A percentile compares a stretch with the other conserved stretches of the same genome.
phyloP scores from a whole-genome alignment of 176 grass and related monocot genomes.

The Triticum timopheevii region DNA sequence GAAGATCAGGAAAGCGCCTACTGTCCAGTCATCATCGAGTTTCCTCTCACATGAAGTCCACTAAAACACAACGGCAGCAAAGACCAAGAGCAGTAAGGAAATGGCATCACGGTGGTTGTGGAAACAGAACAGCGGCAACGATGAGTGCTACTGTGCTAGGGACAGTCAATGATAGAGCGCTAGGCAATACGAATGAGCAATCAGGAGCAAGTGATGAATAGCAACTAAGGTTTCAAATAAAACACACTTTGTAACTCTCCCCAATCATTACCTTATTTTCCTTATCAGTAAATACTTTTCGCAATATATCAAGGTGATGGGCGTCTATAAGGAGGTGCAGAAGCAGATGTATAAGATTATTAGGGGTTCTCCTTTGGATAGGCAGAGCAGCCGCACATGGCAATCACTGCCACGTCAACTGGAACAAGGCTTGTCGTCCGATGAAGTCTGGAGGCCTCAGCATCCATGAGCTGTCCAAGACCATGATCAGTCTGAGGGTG shows the following conservation, averaged over 20 bases:
- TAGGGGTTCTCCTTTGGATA: neutral
- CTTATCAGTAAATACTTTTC: neutral
- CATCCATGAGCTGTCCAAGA: too few relatives aligned
- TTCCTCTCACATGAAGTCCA: neutral
- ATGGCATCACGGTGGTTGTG: neutral
- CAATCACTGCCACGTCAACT: too few relatives aligned
- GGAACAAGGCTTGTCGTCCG: too few relatives aligned
- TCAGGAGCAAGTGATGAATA: neutral
- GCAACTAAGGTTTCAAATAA: neutral
- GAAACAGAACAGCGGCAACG: neutral
- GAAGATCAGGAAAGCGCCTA: neutral
- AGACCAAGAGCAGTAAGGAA: neutral
- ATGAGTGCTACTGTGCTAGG: neutral
- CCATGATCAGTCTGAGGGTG: too few relatives aligned
- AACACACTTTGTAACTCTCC: neutral
- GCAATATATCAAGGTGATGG: neutral
- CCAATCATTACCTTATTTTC: neutral
- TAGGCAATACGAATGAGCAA: neutral
- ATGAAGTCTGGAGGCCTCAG: too few relatives aligned
- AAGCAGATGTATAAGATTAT: neutral
- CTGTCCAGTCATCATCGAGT: neutral
- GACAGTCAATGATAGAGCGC: neutral
- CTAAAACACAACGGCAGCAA: neutral
- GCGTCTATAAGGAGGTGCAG: neutral
- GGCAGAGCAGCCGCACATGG: neutral